Conservation (phyloP, 148 eudicot genomes). For the Dianthus caryophyllus region DNA sequence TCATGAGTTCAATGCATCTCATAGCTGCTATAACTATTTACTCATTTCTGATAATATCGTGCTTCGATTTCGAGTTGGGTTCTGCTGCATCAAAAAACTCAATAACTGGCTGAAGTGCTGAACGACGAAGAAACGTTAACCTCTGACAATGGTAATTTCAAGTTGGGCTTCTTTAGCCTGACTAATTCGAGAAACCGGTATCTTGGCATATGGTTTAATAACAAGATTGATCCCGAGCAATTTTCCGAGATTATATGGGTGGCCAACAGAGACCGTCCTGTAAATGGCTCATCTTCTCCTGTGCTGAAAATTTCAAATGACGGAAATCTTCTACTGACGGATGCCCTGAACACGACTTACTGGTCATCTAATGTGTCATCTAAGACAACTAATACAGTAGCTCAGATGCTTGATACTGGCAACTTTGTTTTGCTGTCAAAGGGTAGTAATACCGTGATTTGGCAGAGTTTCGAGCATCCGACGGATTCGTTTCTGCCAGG, state of each 20-base stretch:
- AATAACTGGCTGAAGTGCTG: slow-evolving; percentile 4
- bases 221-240: background rate
- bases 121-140: slow-evolving; percentile 20
- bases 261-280: slow-evolving; percentile 40
- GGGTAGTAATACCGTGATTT: slow-evolving; percentile 3
- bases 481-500: slow-evolving; percentile 26
- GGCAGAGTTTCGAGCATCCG: slow-evolving; percentile 40
- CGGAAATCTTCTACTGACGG: slow-evolving; percentile 36
- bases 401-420: slow-evolving; percentile 36
- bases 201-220: slow-evolving; percentile 30
- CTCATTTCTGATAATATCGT: background rate
- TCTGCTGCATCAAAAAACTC: background rate
- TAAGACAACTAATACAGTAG: slow-evolving; percentile 7
- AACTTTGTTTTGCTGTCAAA: slow-evolving; percentile 26
- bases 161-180: slow-evolving; percentile 40
- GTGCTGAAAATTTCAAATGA: slow-evolving; percentile 16
- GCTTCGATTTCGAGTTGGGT: background rate
- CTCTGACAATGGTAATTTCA: slow-evolving; percentile 18
- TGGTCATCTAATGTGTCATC: slow-evolving; percentile 37
- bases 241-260: slow-evolving; percentile 36
- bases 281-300: slow-evolving; percentile 28
- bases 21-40: background rate
- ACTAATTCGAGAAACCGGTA: slow-evolving; percentile 30
- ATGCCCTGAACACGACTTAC: slow-evolving; percentile 20
- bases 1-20: background rate